These are phyloP conservation scores for Epichloe sylvatica DNA, from an alignment of 2,329 filamentous ascomycete species.

Conservation along the genomic window DNA sequence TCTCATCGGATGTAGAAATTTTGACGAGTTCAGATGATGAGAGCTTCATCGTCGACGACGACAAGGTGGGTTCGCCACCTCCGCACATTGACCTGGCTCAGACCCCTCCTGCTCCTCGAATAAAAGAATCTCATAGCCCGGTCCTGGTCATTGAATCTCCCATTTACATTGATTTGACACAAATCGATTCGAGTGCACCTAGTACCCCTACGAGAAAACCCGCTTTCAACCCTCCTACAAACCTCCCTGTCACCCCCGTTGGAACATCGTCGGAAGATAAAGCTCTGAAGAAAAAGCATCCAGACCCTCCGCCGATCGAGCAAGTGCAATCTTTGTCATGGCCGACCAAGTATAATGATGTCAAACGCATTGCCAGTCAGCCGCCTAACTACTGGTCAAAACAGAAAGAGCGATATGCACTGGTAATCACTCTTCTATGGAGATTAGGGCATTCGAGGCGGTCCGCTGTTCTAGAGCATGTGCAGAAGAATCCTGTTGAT, in stretches of 20 bases:
- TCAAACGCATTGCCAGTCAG: conserved; percentile 10
- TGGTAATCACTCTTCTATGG: conserved; percentile 18
- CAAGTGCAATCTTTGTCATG: not conserved
- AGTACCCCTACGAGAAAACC: conserved; percentile 5
- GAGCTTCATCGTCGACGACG: conserved; percentile 32
- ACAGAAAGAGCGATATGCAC: conserved; percentile 15
- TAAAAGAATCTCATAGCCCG: not conserved
- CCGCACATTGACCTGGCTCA: not conserved
- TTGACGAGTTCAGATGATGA: conserved; percentile 37
- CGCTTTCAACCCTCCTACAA: conserved; percentile 5
- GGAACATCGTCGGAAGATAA: not conserved
- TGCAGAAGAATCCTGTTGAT: conserved; percentile 10
- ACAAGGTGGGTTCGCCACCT: not conserved
- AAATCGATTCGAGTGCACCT: conserved; percentile 7
- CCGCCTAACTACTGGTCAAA: conserved; percentile 14
- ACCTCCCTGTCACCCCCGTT: not conserved
- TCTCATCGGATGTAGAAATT: conserved; percentile 26
- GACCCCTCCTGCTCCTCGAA: not conserved
- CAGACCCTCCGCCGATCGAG: not conserved
- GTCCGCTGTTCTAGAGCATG: conserved; percentile 12
- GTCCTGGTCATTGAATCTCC: conserved; percentile 9
- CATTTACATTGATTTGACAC: conserved; percentile 18
- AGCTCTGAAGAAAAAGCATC: not conserved
- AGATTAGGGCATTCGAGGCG: conserved; percentile 17
- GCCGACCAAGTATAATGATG: conserved; percentile 2